Conservation (phyloP, 2,329 filamentous ascomycete genomes). For the Fusarium chlamydosporum region DNA sequence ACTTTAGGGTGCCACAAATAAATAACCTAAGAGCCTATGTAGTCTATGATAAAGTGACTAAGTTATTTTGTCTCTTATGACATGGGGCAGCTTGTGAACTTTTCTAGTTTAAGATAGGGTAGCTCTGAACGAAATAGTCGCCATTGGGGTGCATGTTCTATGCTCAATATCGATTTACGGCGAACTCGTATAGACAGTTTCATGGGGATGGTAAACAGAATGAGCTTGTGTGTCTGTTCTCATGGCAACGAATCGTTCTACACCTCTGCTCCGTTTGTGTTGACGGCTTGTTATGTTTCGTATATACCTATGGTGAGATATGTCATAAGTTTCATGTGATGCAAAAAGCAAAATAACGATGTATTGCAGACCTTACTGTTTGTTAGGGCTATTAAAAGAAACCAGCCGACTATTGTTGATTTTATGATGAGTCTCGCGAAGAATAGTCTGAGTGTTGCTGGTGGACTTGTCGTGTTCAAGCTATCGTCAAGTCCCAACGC, state of each 20-base stretch:
- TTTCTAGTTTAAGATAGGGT: background rate
- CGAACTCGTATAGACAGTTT: background rate
- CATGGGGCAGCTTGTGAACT: background rate
- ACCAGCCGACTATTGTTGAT: background rate
- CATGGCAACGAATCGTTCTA: background rate
- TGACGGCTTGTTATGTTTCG: conserved; percentile 7
- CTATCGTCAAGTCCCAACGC: background rate
- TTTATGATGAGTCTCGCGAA: background rate
- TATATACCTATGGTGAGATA: conserved; percentile 1
- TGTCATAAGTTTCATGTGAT: background rate
- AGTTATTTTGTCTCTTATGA: too few species aligned
- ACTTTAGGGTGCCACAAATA: too few species aligned
- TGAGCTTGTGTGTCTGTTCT: background rate
- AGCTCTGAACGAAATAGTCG: background rate
- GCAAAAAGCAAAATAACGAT: conserved; percentile 2
- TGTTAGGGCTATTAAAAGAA: background rate
- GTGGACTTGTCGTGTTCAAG: background rate
- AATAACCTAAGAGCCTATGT: too few species aligned
- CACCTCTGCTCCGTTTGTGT: background rate
- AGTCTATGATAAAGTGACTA: too few species aligned
- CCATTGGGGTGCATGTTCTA: background rate
- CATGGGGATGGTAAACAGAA: background rate
- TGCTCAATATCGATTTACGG: background rate
- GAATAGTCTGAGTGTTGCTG: background rate
- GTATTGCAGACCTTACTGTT: background rate